These are phyloP conservation scores for Peronospora belbahrii DNA, from an alignment of 352 stramenopile genomes.

Conservation along the genomic window DNA sequence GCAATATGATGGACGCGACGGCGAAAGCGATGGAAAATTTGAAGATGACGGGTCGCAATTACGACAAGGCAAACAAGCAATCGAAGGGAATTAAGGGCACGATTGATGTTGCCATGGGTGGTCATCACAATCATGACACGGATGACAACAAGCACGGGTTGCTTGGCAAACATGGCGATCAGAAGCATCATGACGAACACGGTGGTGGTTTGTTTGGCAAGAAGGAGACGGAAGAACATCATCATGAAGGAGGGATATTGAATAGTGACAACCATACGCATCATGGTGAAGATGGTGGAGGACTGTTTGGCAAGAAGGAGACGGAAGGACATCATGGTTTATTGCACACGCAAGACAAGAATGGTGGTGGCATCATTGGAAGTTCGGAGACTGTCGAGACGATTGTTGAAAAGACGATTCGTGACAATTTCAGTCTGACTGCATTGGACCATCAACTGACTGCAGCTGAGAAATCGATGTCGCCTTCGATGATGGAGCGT, in stretches of 20 bases:
- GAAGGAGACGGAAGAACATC: neutral
- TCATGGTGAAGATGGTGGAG: neutral
- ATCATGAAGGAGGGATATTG: neutral
- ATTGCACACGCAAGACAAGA: conserved; percentile 10
- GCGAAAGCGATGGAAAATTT: conserved; percentile 14
- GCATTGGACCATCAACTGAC: conserved; percentile 20
- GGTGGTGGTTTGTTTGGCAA: conserved; percentile 2
- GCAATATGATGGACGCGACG: conserved; percentile 18
- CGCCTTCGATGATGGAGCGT: conserved; percentile 22
- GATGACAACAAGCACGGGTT: conserved; percentile 7
- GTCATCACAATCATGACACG: conserved; percentile 4
- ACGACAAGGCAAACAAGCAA: conserved; percentile 21
- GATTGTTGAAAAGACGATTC: conserved; percentile 15
- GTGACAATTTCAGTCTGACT: conserved; percentile 20
- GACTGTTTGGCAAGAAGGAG: conserved; percentile 1
- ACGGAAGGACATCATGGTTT: neutral
- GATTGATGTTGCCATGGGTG: conserved; percentile 15
- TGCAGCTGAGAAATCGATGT: conserved; percentile 15
- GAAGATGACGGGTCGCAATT: conserved; percentile 17
- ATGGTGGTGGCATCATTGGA: conserved; percentile 13
- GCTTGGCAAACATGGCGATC: neutral
- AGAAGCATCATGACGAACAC: neutral
- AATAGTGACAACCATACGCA: neutral
- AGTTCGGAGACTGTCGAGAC: conserved; percentile 23
- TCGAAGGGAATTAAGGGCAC: conserved; percentile 19